Evolutionary conservation across 345 rosid genomes (phyloP).

Genomic region (Theobroma cacao): DNA sequence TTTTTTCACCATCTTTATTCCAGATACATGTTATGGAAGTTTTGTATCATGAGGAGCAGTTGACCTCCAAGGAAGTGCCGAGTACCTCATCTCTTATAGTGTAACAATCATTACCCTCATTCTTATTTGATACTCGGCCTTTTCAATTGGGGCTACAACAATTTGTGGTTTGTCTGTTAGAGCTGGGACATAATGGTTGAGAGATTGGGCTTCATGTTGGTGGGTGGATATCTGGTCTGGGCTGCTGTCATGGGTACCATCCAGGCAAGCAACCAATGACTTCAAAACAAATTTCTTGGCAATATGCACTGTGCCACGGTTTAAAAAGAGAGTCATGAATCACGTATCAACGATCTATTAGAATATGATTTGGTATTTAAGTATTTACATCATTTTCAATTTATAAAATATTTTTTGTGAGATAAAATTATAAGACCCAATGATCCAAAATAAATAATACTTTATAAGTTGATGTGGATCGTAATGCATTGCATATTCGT

Average conservation of each 20-base stretch:
- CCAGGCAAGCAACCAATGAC: conserved; percentile 56
- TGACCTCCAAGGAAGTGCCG: conserved; percentile 78
- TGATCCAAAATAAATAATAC: too few species aligned
- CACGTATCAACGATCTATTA: too few species aligned
- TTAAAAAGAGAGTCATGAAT: too few species aligned
- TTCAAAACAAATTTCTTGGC: background rate
- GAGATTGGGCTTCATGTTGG: conserved; percentile 91
- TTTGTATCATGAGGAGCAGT: conserved; percentile 73
- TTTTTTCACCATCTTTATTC: conserved; percentile 11
- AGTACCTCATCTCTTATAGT: background rate
- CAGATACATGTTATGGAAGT: conserved; percentile 78
- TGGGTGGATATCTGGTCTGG: conserved; percentile 89
- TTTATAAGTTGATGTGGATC: too few species aligned
- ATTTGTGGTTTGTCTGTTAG: conserved; percentile 7
- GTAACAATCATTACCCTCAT: too few species aligned
- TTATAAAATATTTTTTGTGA: too few species aligned
- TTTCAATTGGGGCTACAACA: background rate
- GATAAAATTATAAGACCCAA: too few species aligned
- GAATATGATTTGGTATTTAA: too few species aligned
- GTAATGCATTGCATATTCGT: too few species aligned
- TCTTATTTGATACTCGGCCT: too few species aligned
- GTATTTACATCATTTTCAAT: too few species aligned
- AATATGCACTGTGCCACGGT: background rate
- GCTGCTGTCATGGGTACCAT: conserved; percentile 87
- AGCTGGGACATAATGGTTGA: conserved; percentile 97